A percentile compares a stretch with the other conserved stretches of the same genome.
These are phyloP conservation scores for Gossypium raimondii DNA, from an alignment of 345 rosid species.

Conservation along the genomic window DNA sequence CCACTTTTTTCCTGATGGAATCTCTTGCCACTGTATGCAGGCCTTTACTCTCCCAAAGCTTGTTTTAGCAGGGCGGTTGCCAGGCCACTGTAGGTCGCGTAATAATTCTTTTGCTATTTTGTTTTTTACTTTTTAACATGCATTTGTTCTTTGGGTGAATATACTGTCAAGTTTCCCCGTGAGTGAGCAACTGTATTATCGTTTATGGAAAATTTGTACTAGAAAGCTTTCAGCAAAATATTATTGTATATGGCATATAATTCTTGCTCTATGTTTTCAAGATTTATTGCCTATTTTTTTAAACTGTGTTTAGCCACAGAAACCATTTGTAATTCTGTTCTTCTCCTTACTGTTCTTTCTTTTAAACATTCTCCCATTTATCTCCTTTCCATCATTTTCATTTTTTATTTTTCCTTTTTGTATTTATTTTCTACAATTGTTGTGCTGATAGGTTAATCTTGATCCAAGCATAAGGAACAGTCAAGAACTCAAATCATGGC, in stretches of 20 bases:
- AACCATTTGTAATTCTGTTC: neutral
- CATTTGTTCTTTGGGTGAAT: constrained; percentile 13
- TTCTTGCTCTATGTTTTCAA: neutral
- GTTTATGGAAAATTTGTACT: neutral
- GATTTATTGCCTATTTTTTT: neutral
- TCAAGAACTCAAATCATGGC: constrained; percentile 94
- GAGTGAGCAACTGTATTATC: neutral
- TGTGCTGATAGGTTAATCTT: constrained; percentile 64
- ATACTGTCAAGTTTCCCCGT: neutral
- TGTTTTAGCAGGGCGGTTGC: constrained; percentile 95
- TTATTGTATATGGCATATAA: neutral
- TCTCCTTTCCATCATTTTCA: neutral
- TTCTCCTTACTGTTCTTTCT: neutral
- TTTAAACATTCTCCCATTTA: neutral
- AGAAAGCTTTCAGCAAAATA: neutral
- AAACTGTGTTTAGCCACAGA: neutral
- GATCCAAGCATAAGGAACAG: constrained; percentile 83
- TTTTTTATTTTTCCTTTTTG: constrained; percentile 16
- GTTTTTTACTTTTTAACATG: constrained; percentile 12
- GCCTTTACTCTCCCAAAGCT: constrained; percentile 95
- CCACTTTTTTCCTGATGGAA: constrained; percentile 13
- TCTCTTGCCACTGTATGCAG: constrained; percentile 39
- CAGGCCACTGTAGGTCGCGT: constrained; percentile 85
- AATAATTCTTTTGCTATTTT: constrained; percentile 14
- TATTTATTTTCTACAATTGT: constrained; percentile 21